Percentiles rank a stretch among this genome's conserved stretches.
Conservation (phyloP, 2,329 filamentous ascomycete genomes). For the Aureobasidium leucospermi region DNA sequence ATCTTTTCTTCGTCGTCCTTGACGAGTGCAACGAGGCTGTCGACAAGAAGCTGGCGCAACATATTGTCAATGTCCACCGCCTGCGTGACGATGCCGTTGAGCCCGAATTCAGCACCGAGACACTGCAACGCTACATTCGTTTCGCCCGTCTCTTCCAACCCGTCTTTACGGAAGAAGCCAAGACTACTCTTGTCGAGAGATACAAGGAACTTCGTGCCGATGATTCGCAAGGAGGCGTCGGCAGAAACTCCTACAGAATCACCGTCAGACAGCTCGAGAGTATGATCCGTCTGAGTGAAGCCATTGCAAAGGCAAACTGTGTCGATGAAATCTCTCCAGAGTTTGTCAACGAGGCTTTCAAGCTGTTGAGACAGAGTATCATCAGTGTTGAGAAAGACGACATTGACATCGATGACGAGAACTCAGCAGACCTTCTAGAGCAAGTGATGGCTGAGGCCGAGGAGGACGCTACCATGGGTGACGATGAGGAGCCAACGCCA, state of each 20-base stretch:
- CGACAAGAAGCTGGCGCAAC: slow-evolving; percentile 83
- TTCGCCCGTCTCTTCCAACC: slow-evolving; percentile 93
- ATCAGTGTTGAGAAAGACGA: slow-evolving; percentile 98
- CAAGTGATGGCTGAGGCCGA: slow-evolving; percentile 43
- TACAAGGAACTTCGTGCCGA: slow-evolving; percentile 94
- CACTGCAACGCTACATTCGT: slow-evolving; percentile 92
- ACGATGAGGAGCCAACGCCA: slow-evolving; percentile 29
- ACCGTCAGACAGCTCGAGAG: slow-evolving; percentile 94
- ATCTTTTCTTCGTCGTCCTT: slow-evolving; percentile 95
- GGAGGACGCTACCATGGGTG: slow-evolving; percentile 28
- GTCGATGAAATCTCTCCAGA: slow-evolving; percentile 77
- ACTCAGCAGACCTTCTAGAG: slow-evolving; percentile 32
- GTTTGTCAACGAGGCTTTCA: slow-evolving; percentile 88
- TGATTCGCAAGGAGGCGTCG: slow-evolving; percentile 88
- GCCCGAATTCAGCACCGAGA: slow-evolving; percentile 92
- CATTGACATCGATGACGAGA: slow-evolving; percentile 82
- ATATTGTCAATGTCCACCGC: slow-evolving; percentile 92
- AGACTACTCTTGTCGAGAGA: slow-evolving; percentile 74
- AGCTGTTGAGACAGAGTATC: slow-evolving; percentile 86
- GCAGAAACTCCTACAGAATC: slow-evolving; percentile 93
- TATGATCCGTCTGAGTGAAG: slow-evolving; percentile 90
- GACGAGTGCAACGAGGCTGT: slow-evolving; percentile 93
- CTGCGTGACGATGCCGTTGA: slow-evolving; percentile 84
- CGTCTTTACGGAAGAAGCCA: slow-evolving; percentile 82
- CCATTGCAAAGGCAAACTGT: slow-evolving; percentile 97